Conservation (phyloP, 2,329 filamentous ascomycete genomes). For the Beauveria australis region DNA sequence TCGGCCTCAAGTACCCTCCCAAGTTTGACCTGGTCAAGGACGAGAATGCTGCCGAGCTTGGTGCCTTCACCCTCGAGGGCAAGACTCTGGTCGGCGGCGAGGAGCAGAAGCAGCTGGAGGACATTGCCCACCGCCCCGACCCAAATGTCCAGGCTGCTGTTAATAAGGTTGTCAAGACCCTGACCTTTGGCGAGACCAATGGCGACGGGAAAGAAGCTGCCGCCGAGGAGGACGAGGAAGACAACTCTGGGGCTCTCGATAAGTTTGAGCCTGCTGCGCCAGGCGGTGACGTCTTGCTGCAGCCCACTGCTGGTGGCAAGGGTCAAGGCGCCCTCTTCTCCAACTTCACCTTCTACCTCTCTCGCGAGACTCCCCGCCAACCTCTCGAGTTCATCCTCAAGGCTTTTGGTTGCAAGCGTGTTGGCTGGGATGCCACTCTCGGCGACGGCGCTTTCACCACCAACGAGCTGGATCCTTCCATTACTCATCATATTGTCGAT, state of each 20-base stretch:
- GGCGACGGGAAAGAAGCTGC: slow-evolving; percentile 19
- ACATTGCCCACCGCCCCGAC: slow-evolving; percentile 42
- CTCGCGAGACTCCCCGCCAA: slow-evolving; percentile 84
- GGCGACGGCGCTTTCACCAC: slow-evolving; percentile 90
- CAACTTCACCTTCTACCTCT: slow-evolving; percentile 84
- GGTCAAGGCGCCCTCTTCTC: slow-evolving; percentile 73
- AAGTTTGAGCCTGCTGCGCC: slow-evolving; percentile 81
- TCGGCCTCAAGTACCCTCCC: slow-evolving; percentile 90
- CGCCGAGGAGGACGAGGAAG: slow-evolving; percentile 27
- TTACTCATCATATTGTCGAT: slow-evolving; percentile 96
- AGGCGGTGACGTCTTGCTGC: slow-evolving; percentile 76
- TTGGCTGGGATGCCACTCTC: slow-evolving; percentile 88
- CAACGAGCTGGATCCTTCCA: slow-evolving; percentile 76
- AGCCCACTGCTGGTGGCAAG: slow-evolving; percentile 60
- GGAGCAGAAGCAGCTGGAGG: slow-evolving; percentile 42
- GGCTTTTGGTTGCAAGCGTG: slow-evolving; percentile 88
- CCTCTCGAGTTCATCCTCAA: slow-evolving; percentile 88
- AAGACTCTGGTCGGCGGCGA: slow-evolving; percentile 49
- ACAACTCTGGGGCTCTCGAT: slow-evolving; percentile 61
- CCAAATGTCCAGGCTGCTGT: slow-evolving; percentile 58
- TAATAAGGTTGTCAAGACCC: slow-evolving; percentile 59
- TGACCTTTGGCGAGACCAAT: slow-evolving; percentile 47
- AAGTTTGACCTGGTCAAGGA: slow-evolving; percentile 86
- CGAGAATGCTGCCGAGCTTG: slow-evolving; percentile 81
- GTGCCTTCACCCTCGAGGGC: slow-evolving; percentile 83